Conservation (phyloP, 495 filamentous ascomycete species). For the Trichocladium antarcticum region DNA sequence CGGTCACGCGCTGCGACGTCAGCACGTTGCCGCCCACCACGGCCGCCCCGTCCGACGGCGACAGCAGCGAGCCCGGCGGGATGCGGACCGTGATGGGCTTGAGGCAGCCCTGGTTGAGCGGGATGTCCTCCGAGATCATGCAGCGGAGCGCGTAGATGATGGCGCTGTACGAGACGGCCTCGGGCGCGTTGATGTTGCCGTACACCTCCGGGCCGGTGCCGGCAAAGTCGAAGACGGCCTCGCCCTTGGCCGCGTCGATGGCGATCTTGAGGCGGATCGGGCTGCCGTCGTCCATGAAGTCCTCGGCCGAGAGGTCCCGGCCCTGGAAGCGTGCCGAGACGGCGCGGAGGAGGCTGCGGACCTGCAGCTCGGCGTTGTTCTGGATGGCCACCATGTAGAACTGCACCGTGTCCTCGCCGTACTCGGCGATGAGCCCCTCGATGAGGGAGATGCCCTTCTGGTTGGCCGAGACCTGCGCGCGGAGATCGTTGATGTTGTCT, state of each 20-base stretch:
- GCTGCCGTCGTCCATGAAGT: conserved; percentile 91
- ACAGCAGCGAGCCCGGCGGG: conserved; percentile 70
- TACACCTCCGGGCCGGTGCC: conserved; percentile 92
- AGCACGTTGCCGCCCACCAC: conserved; percentile 95
- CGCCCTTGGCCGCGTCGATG: conserved; percentile 71
- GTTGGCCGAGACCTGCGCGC: conserved; percentile 92
- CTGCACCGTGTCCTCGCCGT: conserved; percentile 80
- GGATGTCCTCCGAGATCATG: conserved; percentile 87
- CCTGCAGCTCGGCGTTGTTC: conserved; percentile 77
- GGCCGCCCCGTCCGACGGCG: conserved; percentile 75
- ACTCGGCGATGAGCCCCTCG: conserved; percentile 71
- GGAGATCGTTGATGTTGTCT: conserved; percentile 92
- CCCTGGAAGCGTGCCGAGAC: conserved; percentile 69
- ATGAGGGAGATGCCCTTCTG: conserved; percentile 93
- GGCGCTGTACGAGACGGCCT: conserved; percentile 87
- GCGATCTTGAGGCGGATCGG: conserved; percentile 75
- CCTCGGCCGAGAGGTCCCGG: conserved; percentile 59
- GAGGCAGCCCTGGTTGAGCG: conserved; percentile 92
- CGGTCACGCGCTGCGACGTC: conserved; percentile 81
- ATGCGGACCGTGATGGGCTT: conserved; percentile 79
- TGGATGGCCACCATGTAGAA: conserved; percentile 96
- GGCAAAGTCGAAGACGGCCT: conserved; percentile 82
- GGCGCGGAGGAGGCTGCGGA: conserved; percentile 71
- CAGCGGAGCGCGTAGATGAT: conserved; percentile 95
- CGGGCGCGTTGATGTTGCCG: conserved; percentile 87